phyloP scores from a whole-genome alignment of 345 rosid genomes.

The Gynandropsis gynandra region DNA sequence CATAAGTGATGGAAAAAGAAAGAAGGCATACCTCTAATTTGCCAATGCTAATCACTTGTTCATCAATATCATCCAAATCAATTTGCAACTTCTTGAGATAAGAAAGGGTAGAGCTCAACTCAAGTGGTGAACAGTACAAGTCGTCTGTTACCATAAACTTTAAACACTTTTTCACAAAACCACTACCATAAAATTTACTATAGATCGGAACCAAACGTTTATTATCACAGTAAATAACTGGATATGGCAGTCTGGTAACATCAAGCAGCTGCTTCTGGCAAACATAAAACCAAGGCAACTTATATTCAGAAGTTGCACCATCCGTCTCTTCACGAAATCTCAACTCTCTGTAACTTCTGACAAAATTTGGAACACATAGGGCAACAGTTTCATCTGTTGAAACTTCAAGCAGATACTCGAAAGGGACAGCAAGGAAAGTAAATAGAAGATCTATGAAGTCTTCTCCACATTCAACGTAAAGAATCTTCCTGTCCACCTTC shows the following conservation, averaged over 20 bases:
- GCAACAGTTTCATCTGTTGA: not conserved
- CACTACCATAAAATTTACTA: no score
- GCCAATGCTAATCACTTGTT: not conserved
- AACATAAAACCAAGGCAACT: not conserved
- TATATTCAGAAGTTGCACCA: not conserved
- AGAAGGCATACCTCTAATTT: slow-evolving; percentile 6
- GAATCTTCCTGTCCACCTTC: not conserved
- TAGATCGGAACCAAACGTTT: no score
- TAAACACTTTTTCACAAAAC: slow-evolving; percentile 10
- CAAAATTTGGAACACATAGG: slow-evolving; percentile 11
- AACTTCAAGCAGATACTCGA: slow-evolving; percentile 3
- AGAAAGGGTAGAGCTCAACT: not conserved
- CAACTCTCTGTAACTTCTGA: slow-evolving; percentile 11
- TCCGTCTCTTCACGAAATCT: not conserved
- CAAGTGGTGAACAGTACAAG: not conserved
- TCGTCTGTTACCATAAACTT: slow-evolving; percentile 19
- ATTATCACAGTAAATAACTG: not conserved
- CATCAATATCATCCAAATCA: slow-evolving; percentile 5
- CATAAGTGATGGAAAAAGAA: no score
- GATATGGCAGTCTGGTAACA: not conserved
- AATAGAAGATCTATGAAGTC: slow-evolving; percentile 14
- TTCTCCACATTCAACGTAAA: slow-evolving; percentile 12
- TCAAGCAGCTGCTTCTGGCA: no score
- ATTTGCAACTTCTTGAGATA: slow-evolving; percentile 11
- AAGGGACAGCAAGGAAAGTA: slow-evolving; percentile 10